phyloP scores from a whole-genome alignment of 2,329 filamentous ascomycete genomes.

The Ascomycota sp. region DNA sequence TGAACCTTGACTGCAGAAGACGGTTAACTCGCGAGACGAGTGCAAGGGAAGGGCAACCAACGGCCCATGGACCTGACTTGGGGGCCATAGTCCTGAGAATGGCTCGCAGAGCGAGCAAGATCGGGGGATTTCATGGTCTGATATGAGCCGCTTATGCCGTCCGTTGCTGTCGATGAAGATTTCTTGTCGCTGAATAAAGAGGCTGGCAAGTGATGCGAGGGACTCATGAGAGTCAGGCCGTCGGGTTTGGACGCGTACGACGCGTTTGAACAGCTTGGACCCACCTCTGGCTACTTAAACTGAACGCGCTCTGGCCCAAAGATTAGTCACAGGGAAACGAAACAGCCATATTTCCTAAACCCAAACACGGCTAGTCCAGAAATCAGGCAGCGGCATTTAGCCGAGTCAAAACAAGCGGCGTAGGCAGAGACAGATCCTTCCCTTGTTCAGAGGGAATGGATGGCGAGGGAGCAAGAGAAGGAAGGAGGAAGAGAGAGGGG shows the following conservation, averaged over 20 bases:
- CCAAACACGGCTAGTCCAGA: too few species aligned
- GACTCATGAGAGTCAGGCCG: too few species aligned
- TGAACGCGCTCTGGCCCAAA: too few species aligned
- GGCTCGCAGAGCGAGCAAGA: conserved; percentile 5
- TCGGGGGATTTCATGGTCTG: conserved; percentile 11
- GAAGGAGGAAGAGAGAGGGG: neutral
- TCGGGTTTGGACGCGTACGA: too few species aligned
- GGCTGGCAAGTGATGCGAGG: too few species aligned
- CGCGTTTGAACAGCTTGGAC: too few species aligned
- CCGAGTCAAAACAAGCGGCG: conserved; percentile 10
- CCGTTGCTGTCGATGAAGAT: too few species aligned
- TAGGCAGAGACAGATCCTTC: neutral
- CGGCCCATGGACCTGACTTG: conserved; percentile 45
- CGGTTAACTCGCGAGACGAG: conserved; percentile 5
- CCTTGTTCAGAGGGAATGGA: too few species aligned
- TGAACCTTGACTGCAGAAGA: conserved; percentile 63
- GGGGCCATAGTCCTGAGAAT: conserved; percentile 25
- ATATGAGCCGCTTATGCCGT: conserved; percentile 12
- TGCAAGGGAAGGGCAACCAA: conserved; percentile 18
- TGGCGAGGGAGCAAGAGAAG: neutral
- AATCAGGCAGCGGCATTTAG: conserved; percentile 18
- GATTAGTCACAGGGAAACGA: too few species aligned
- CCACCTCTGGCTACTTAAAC: too few species aligned
- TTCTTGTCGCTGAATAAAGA: too few species aligned
- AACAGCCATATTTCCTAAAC: too few species aligned